phyloP scores from a whole-genome alignment of 1,284 basidiomycete species.

The Ceratobasidium sp. region DNA sequence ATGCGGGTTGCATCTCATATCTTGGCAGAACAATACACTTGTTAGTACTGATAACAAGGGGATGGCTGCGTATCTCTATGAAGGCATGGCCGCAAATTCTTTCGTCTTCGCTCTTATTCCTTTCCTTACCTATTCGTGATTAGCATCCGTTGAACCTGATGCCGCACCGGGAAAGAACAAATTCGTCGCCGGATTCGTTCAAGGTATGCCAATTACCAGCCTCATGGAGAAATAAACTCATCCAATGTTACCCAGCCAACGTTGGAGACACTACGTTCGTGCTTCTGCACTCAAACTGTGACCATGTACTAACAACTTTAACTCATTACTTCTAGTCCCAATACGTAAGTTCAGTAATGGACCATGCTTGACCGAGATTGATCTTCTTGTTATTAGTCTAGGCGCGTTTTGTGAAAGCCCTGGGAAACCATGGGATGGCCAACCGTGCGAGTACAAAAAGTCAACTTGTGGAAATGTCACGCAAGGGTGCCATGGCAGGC shows the following conservation, averaged over 20 bases:
- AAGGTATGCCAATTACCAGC: conserved; percentile 55
- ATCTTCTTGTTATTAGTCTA: conserved; percentile 51
- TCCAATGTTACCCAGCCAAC: conserved; percentile 57
- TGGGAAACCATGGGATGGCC: conserved; percentile 68
- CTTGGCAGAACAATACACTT: conserved; percentile 72
- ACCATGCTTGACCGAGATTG: neutral
- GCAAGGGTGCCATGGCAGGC: conserved; percentile 74
- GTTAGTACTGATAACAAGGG: conserved; percentile 82
- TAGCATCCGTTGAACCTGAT: conserved; percentile 67
- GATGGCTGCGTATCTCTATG: conserved; percentile 79
- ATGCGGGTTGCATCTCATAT: neutral
- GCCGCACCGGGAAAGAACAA: conserved; percentile 70
- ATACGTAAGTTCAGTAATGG: conserved; percentile 60
- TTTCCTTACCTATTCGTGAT: no score
- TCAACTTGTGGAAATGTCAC: conserved; percentile 76
- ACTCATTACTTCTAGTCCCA: conserved; percentile 55
- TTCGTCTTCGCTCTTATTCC: neutral
- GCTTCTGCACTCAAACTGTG: neutral
- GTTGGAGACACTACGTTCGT: conserved; percentile 66
- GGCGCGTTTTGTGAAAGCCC: conserved; percentile 80
- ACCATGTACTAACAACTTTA: neutral
- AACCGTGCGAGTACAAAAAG: conserved; percentile 66
- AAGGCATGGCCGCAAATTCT: conserved; percentile 54
- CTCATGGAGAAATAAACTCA: neutral
- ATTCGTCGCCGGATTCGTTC: conserved; percentile 78